Evolutionary conservation across 345 rosid species (phyloP), one percentile per base, ranked within the genome.

Genomic region (Eutrema japonicum): DNA sequence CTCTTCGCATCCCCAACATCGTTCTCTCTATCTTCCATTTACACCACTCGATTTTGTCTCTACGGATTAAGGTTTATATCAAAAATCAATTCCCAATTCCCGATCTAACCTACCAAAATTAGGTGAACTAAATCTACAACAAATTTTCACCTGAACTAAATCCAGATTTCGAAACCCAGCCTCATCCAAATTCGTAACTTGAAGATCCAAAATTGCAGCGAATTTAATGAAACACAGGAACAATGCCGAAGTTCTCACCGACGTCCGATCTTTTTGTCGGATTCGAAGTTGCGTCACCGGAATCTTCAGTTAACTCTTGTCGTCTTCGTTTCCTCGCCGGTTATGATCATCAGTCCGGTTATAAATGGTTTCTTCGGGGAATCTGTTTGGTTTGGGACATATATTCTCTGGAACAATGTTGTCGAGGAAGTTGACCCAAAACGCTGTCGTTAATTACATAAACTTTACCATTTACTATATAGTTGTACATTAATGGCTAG

Each of bases 281-380:
- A 12, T 33, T 6, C 1, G 36, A 42, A 58, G 54, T 64, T 48
- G 33, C 9, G 53, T 77, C 72, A 68, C 72, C 72, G 41, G 76
- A 58, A 64, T 77, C 72, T 58, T 71, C 51, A 46, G 42, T 59
- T 43, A 71, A 4, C 13, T 71, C 68, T 51, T 14, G 63, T 59
- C 80, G 68, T 58, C 77, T 71, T 51, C 77, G 73, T 71, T 71
- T 77, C 64, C 9, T 71, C 0, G 72, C 63, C 2, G 22, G 22
- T 22, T 22, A 22, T 22, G 22, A 22, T 22, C 22, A 1, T 22
- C 22, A 86, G 78, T 73, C 96, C 96, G 32, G 88, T 89, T 65
- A 51, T 91, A 35, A 89, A 87, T 91, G 70, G 91, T 91, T 71
- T 82, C 93, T 14, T 80, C 95, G 0, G 88, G 80, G 36, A 87